Percentiles rank a stretch among this genome's conserved stretches.
phyloP scores from a whole-genome alignment of 2,329 filamentous ascomycete genomes.

The Cladosporium sp. region DNA sequence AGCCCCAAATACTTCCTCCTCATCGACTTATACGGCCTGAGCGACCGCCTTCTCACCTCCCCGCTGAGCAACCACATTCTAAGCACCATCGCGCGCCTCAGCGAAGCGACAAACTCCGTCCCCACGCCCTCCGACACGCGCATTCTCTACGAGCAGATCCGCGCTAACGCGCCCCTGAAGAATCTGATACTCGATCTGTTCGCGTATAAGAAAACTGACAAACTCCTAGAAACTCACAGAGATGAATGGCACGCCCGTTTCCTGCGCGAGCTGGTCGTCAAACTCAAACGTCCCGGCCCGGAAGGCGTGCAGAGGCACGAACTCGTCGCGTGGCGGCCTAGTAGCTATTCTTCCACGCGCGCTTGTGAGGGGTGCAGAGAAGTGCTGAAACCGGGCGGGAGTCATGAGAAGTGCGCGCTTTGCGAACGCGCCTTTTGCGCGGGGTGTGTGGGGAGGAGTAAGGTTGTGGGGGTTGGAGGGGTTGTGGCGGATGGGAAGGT shows the following conservation, averaged over 20 bases:
- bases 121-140: conserved; percentile 47
- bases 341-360: conserved; percentile 28
- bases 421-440: conserved; percentile 41
- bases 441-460: conserved; percentile 36
- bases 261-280: conserved; percentile 43
- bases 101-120: conserved; percentile 47
- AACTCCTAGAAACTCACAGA: conserved; percentile 42
- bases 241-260: conserved; percentile 48
- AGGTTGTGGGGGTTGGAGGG: no score
- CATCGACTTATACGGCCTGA: conserved; percentile 44
- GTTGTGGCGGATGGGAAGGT: conserved; percentile 21
- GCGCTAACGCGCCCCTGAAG: conserved; percentile 36
- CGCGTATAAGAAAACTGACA: conserved; percentile 50
- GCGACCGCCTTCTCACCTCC: conserved; percentile 45
- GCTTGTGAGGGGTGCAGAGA: conserved; percentile 38
- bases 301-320: conserved; percentile 40
- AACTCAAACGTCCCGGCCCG: conserved; percentile 42
- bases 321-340: conserved; percentile 37
- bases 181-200: conserved; percentile 46
- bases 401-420: conserved; percentile 36
- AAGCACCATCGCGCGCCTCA: conserved; percentile 40
- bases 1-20: conserved; percentile 49
- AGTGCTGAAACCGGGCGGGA: conserved; percentile 37
- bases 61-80: conserved; percentile 43
- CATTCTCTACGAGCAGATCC: conserved; percentile 44